phyloP scores from a whole-genome alignment of 108 stramenopile genomes.

The Cyclotella atomus region DNA sequence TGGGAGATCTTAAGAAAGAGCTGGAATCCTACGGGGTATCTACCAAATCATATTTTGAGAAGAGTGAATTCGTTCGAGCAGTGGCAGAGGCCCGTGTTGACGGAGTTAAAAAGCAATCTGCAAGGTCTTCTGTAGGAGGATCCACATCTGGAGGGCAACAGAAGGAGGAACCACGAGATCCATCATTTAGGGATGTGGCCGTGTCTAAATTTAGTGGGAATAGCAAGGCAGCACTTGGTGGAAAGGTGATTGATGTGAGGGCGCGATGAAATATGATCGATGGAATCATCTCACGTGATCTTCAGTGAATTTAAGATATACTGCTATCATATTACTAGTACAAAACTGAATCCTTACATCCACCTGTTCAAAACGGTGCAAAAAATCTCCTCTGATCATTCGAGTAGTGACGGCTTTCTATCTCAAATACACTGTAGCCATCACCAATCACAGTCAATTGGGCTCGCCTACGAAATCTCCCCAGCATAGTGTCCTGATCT shows the following conservation, averaged over 20 bases:
- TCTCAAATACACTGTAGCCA: not conserved
- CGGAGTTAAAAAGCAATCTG: constrained; percentile 37
- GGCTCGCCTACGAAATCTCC: not conserved
- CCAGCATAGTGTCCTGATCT: not conserved
- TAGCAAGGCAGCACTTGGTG: constrained; percentile 20
- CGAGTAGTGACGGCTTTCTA: not conserved
- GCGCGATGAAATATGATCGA: constrained; percentile 8
- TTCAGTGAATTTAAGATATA: not conserved
- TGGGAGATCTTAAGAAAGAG: constrained; percentile 51
- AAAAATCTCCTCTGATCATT: not conserved
- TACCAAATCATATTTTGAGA: constrained; percentile 57
- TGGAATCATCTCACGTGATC: no score
- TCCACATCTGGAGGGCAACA: constrained; percentile 2
- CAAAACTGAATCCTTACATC: no score
- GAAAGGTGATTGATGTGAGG: constrained; percentile 56
- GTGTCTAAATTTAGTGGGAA: constrained; percentile 56
- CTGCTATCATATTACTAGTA: no score
- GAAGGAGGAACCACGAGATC: constrained; percentile 66
- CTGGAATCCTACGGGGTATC: constrained; percentile 52
- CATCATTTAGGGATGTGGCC: constrained; percentile 68
- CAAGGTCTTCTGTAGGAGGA: no score
- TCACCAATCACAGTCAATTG: not conserved
- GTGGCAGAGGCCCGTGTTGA: constrained; percentile 76
- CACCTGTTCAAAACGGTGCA: no score
- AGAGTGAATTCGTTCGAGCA: constrained; percentile 79